A percentile compares a stretch with the other conserved stretches of the same genome.
Evolutionary conservation across 768 basidiomycete species (phyloP).

Genomic region (Hemileccinum rubropunctum): DNA sequence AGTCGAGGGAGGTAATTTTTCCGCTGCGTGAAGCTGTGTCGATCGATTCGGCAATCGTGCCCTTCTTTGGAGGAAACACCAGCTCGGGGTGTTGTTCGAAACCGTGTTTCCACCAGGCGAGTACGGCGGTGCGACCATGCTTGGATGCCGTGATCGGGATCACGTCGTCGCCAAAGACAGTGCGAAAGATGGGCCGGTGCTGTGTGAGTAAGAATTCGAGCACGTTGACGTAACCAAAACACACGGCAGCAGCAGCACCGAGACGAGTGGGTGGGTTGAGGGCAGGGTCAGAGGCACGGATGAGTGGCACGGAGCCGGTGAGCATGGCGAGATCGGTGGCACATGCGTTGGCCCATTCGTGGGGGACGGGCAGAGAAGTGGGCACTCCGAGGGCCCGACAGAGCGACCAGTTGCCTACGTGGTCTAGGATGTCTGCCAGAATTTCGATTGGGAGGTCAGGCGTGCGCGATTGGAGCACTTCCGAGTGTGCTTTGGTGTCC

Average conservation of each 20-base stretch:
- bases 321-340: constrained; percentile 72
- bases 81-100: constrained; percentile 60
- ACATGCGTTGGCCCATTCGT: constrained; percentile 71
- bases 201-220: constrained; percentile 70
- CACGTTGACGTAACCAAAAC: constrained; percentile 75
- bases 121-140: constrained; percentile 67
- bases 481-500: constrained; percentile 22
- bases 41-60: constrained; percentile 64
- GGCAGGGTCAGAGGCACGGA: constrained; percentile 58
- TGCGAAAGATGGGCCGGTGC: constrained; percentile 61
- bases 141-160: constrained; percentile 78
- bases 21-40: constrained; percentile 80
- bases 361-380: constrained; percentile 61
- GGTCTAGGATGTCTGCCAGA: constrained; percentile 72
- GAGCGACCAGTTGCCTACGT: constrained; percentile 83
- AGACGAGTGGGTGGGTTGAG: constrained; percentile 62
- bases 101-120: constrained; percentile 80
- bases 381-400: constrained; percentile 73
- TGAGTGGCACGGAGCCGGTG: constrained; percentile 53
- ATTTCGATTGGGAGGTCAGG: constrained; percentile 76
- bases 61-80: constrained; percentile 51
- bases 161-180: constrained; percentile 60
- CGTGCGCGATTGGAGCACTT: constrained; percentile 32
- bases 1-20: constrained; percentile 69
- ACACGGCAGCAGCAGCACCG: constrained; percentile 63